Base-by-base conservation (phyloP, 2,329 filamentous ascomycete species). In the Alternaria infectoria region DNA sequence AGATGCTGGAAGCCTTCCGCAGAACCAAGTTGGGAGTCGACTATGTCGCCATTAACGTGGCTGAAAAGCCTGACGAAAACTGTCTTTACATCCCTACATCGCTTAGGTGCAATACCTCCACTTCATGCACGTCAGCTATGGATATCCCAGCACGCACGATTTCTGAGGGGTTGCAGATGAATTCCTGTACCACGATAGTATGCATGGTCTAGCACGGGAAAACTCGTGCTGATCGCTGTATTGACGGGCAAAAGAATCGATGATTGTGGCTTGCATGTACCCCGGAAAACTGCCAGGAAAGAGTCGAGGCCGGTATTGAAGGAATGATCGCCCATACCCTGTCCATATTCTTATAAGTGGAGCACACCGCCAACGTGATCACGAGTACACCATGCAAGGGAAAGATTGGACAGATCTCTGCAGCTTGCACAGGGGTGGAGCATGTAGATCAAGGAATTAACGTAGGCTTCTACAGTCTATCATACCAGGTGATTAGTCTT, bases 41-140 rank as follows among this genome's bases (percentile, higher is more conserved):
- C 10, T 10, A 23, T 21, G 36, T 32, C 45, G 54, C 25, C 28
- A 12, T 49, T 13, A 17, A 12, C 25, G 17, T 54, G 51, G 21
- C 51, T 43, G 19, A 36, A 32, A 43, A 54, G 51, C 51, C 30
- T 30, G 43, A 40, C 28, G 44, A 49, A 57, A 47, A 57, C 8
- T n/a, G 19, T 46, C 36, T 49, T 17, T 4, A n/a, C 25, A 25
- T n/a, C 19, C 26, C 50, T 43, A 36, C 21, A 40, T 54, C 28
- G 43, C 21, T 54, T 54, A 28, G 26, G 40, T 54, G 43, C 30
- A 59, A 21, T n/a, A 40, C 26, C 40, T 28, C 26, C n/a, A 30
- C 50, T 40, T 21, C 19, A 46, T 55, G 50, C 57, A 59, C 43
- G 49, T 40, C 19, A 49, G 50, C 57, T 54, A 36, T 47, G 19